Base-by-base conservation (phyloP, 73 alveolate genomes). In the Vitrella brassicaformis region DNA sequence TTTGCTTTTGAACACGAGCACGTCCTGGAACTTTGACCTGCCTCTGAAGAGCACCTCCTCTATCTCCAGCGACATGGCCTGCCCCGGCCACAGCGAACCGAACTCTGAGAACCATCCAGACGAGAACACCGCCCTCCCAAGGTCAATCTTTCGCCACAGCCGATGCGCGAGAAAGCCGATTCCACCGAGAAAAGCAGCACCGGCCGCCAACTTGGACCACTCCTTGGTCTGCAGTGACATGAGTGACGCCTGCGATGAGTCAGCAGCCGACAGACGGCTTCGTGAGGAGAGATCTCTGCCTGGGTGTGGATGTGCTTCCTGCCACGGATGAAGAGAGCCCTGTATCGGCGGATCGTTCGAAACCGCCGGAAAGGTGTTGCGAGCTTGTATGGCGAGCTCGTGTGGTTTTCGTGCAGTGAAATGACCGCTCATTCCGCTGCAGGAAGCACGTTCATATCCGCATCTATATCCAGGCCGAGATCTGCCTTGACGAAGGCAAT, bases 1-100 rank as follows among this genome's bases (percentile, higher is more conserved):
- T 18, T 25, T 25, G 70, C 30, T 25, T 31, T 19, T 73, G 73
- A 78, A 78, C 26, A 78, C 84, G 28, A 78, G 73, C 47, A 78
- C 30, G 65, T 78, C 84, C 46, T 78, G 84, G 26, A 39, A 78
- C 72, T 78, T 68, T 29, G 84, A 67, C 73, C 47, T 68, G 67
- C 69, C 70, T 47, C 69, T 75, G 71, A 69, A 71, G n/a, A 78
- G 73, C 25, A 78, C 84, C 47, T 78, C 78, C 39, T 78, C 69
- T 30, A 78, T 78, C 78, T 78, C 31, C n/a, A 7, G 30, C 28
- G 7, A 30, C 56, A 39, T 39, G 4, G 56, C 56, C 56, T 39
- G 56, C 14, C 56, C 56, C 4, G 56, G 56, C 56, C 56, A 39
- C 56, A 39, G 4, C 4, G 56, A 39, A 14, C 56, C 56, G 22